Evolutionary conservation across 306 rosid genomes (phyloP).

Genomic region (Sophora flavescens): DNA sequence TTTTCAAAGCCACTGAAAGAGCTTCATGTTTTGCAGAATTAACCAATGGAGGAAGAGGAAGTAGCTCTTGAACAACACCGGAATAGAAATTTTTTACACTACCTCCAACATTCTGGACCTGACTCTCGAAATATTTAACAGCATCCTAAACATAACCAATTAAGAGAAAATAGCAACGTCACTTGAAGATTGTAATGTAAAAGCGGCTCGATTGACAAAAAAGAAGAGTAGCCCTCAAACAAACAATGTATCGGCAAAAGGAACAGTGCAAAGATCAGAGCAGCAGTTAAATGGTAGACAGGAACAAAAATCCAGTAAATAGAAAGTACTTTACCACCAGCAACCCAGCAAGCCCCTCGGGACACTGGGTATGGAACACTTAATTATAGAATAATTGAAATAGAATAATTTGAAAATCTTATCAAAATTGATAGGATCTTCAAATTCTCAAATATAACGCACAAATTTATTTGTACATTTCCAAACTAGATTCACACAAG

Average conservation of each 20-base stretch:
- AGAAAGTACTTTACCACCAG: neutral
- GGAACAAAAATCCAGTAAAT: neutral
- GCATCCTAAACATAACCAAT: constrained; percentile 64
- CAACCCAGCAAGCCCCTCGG: neutral
- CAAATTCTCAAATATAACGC: constrained; percentile 13
- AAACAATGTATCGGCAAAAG: constrained; percentile 22
- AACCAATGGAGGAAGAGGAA: constrained; percentile 50
- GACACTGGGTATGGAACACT: neutral
- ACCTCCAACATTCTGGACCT: constrained; percentile 72
- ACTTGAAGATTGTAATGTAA: constrained; percentile 24
- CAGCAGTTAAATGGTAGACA: neutral
- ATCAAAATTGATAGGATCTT: neutral
- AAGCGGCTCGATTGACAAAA: too few species aligned
- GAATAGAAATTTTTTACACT: constrained; percentile 74
- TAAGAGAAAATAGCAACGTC: constrained; percentile 10
- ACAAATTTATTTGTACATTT: neutral
- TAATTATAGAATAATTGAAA: neutral
- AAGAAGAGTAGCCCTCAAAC: neutral
- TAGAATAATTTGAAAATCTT: neutral
- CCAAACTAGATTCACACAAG: neutral
- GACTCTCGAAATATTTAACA: constrained; percentile 76
- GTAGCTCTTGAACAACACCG: constrained; percentile 68
- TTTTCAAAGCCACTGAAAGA: constrained; percentile 42
- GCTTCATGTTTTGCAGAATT: constrained; percentile 53
- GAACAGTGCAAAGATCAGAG: constrained; percentile 23